phyloP scores from a whole-genome alignment of 768 basidiomycete genomes.

The Phylloporus sp. region DNA sequence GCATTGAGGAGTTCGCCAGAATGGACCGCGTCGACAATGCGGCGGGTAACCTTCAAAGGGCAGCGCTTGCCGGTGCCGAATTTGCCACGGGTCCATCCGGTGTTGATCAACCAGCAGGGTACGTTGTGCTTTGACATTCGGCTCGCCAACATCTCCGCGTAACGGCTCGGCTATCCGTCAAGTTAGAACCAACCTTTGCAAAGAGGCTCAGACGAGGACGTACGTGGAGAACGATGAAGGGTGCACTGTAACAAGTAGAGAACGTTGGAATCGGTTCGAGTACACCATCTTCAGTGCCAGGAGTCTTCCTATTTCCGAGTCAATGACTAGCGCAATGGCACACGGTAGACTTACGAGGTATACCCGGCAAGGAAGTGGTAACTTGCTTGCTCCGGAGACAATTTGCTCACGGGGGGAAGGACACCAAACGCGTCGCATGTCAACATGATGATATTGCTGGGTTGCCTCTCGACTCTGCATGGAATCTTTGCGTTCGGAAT shows the following conservation, averaged over 20 bases:
- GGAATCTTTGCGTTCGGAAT: conserved; percentile 95
- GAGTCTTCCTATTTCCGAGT: conserved; percentile 69
- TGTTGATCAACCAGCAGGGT: conserved; percentile 98
- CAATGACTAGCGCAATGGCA: background rate
- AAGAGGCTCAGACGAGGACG: conserved; percentile 19
- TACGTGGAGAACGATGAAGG: conserved; percentile 97
- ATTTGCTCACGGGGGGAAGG: conserved; percentile 89
- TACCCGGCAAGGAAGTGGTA: conserved; percentile 98
- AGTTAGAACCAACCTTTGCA: conserved; percentile 3
- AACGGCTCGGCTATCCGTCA: conserved; percentile 69
- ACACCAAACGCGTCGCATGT: conserved; percentile 99
- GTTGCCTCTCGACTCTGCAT: conserved; percentile 81
- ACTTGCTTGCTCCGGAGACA: conserved; percentile 91
- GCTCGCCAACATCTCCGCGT: conserved; percentile 95
- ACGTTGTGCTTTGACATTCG: conserved; percentile 87
- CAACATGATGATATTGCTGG: conserved; percentile 93
- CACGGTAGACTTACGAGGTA: conserved; percentile 59
- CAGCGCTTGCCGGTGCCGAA: conserved; percentile 92
- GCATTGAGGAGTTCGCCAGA: conserved; percentile 84
- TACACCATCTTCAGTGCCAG: conserved; percentile 98
- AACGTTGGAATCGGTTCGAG: conserved; percentile 98
- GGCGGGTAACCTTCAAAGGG: conserved; percentile 92
- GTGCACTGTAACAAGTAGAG: conserved; percentile 97
- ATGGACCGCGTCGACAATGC: conserved; percentile 96
- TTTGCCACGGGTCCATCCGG: conserved; percentile 93